Conservation (phyloP, 345 rosid genomes). For the Camelina sativa region DNA sequence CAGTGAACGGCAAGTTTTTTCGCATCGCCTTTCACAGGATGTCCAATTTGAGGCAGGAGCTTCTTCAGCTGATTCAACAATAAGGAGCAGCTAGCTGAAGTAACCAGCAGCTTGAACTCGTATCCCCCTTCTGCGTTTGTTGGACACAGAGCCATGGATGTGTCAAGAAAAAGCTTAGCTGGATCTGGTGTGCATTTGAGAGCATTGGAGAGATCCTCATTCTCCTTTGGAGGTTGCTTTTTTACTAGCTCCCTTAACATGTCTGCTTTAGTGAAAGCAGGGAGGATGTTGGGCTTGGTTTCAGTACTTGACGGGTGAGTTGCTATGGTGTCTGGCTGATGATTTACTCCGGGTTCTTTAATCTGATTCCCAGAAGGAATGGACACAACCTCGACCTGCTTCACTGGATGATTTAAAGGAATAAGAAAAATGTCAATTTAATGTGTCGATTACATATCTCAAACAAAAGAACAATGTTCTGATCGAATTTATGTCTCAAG, state of each 20-base stretch:
- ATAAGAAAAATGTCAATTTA: slow-evolving; percentile 11
- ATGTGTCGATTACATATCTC: no score
- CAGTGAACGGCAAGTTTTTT: slow-evolving; percentile 45
- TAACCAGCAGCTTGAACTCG: slow-evolving; percentile 37
- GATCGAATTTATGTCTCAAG: no score
- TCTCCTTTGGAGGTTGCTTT: slow-evolving; percentile 29
- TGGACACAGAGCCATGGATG: slow-evolving; percentile 39
- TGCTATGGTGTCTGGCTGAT: slow-evolving; percentile 8
- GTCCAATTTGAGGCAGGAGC: slow-evolving; percentile 33
- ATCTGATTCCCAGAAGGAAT: slow-evolving; percentile 10
- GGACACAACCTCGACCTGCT: neutral
- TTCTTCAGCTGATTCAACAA: slow-evolving; percentile 50
- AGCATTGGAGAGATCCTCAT: slow-evolving; percentile 37
- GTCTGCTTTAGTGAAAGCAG: slow-evolving; percentile 15
- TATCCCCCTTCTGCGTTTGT: slow-evolving; percentile 19
- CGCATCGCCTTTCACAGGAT: slow-evolving; percentile 43
- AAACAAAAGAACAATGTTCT: neutral
- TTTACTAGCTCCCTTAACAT: slow-evolving; percentile 32
- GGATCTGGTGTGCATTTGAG: slow-evolving; percentile 48
- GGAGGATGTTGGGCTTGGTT: slow-evolving; percentile 14
- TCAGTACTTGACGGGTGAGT: neutral
- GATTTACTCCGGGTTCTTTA: slow-evolving; percentile 12
- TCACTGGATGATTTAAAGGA: slow-evolving; percentile 15
- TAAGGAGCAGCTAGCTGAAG: slow-evolving; percentile 34
- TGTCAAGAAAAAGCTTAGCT: slow-evolving; percentile 48